Evolutionary conservation across 768 basidiomycete genomes (phyloP), one percentile per base, ranked within the genome.

Genomic region (Suillus ampliporus): DNA sequence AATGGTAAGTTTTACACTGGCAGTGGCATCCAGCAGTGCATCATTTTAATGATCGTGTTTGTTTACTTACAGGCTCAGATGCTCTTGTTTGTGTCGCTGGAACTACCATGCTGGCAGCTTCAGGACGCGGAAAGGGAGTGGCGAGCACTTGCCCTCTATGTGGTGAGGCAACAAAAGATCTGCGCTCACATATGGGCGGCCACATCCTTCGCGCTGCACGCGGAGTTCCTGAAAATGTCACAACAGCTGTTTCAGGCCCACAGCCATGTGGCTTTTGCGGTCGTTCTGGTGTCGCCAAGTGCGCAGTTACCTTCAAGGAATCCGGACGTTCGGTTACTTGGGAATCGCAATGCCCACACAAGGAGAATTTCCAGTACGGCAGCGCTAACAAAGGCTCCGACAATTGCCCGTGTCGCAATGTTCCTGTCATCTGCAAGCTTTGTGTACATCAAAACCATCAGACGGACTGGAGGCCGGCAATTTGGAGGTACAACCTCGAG

Each of bases 401-500:
- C n/a, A 23, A 46, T 5, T 21, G 8, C 21, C 48, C 59, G 2
- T 60, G 31, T 21, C 19, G 48, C 46, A 60, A 60, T 23, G 19
- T 60, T 38, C 56, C 61, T 4, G 17, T 62, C 6, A 4, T 56
- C n/a, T 62, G 61, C 35, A 10, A 7, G 13, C 41, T 62, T 9
- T 57, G 53, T n/a, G 26, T 14, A n/a, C 38, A 57, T 57, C 31
- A 13, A 5, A 10, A 23, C 40, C 44, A 13, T 23, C 44, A 57
- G 28, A 50, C n/a, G 1, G 28, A 57, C 34, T n/a, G 21, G 10
- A 21, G 26, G 26, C 21, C 9, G 15, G 61, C 43, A 10, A n/a
- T 57, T 15, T 62, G 61, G 61, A 41, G 46, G 21, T 62, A 62
- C 23, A 62, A 62, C 37, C 44, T 62, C 34, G 44, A 56, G 44